Percentiles rank a stretch among this genome's conserved stretches.
Conservation (phyloP, 139 green algal species). For the Edaphochlamys debaryana region DNA sequence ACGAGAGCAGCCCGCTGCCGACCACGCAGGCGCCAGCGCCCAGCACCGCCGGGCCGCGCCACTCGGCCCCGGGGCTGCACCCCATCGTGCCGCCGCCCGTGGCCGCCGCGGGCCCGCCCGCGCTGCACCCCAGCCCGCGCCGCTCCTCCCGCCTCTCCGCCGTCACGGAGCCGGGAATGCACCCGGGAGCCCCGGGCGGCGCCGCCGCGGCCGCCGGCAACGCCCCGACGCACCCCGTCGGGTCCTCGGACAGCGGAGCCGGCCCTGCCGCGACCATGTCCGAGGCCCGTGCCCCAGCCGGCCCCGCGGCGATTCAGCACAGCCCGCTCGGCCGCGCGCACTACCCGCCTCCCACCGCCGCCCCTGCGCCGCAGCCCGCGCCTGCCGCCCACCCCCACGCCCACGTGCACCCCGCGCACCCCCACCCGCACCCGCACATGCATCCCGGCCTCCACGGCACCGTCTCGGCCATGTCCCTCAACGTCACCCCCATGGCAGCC, state of each 20-base stretch:
- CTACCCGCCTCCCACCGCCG: too few relatives aligned
- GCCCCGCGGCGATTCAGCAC: too few relatives aligned
- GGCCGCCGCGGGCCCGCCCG: background rate
- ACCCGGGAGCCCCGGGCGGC: background rate
- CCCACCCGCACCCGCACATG: background rate
- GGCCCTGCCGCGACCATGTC: too few relatives aligned
- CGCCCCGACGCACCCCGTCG: too few relatives aligned
- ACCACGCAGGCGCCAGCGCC: too few relatives aligned
- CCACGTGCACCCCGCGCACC: background rate
- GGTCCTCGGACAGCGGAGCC: too few relatives aligned
- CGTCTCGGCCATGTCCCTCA: background rate
- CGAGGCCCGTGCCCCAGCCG: too few relatives aligned
- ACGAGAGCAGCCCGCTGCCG: conserved; percentile 13
- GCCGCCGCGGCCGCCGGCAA: too few relatives aligned
- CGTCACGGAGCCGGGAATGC: conserved; percentile 20
- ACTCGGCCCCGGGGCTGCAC: background rate
- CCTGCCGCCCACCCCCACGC: background rate
- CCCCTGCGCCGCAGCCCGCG: background rate
- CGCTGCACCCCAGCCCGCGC: conserved; percentile 16
- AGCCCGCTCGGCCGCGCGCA: too few relatives aligned
- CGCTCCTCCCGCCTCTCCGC: conserved; percentile 8
- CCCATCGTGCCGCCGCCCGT: background rate
- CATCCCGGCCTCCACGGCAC: background rate
- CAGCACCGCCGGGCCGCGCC: background rate
- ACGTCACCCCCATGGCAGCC: background rate